Percentiles rank a stretch among this genome's conserved stretches.
Evolutionary conservation across 805 yeast genomes (phyloP).

Genomic region (Komagataella phaffii): DNA sequence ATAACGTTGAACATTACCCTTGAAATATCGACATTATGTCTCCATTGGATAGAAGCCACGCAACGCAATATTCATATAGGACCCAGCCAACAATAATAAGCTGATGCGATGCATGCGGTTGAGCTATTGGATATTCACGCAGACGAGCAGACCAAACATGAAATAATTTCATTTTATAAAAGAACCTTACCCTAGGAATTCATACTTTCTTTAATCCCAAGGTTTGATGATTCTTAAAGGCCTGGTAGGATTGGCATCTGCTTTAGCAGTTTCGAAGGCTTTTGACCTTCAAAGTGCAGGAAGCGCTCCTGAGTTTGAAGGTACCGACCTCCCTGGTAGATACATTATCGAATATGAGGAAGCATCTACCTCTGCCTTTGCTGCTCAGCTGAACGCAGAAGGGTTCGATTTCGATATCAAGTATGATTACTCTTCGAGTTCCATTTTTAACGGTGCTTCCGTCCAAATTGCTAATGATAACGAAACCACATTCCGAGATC

Average conservation of each 20-base stretch:
- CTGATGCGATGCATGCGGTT: not conserved
- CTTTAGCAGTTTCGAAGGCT: not conserved
- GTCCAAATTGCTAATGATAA: not conserved
- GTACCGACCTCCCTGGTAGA: constrained; percentile 1
- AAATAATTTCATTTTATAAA: not conserved
- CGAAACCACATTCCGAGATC: constrained; percentile 1
- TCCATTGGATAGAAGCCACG: not conserved
- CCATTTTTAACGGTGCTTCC: constrained; percentile 3
- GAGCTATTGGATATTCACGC: not conserved
- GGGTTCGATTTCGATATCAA: constrained; percentile 1
- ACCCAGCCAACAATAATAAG: not conserved
- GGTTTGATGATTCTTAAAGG: not conserved
- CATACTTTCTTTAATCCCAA: not conserved
- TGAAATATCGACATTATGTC: not conserved
- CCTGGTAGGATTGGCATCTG: not conserved
- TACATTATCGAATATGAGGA: constrained; percentile 3
- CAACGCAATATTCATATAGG: not conserved
- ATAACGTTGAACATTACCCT: not conserved
- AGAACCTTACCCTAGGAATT: not conserved
- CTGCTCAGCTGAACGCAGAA: not conserved
- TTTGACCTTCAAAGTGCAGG: not conserved
- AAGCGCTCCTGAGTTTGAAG: not conserved
- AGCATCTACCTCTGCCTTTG: not conserved
- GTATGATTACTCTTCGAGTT: constrained; percentile 1
- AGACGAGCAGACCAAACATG: not conserved